Base-by-base conservation (phyloP, 2,329 filamentous ascomycete genomes). In the Ascosphaera apis region DNA sequence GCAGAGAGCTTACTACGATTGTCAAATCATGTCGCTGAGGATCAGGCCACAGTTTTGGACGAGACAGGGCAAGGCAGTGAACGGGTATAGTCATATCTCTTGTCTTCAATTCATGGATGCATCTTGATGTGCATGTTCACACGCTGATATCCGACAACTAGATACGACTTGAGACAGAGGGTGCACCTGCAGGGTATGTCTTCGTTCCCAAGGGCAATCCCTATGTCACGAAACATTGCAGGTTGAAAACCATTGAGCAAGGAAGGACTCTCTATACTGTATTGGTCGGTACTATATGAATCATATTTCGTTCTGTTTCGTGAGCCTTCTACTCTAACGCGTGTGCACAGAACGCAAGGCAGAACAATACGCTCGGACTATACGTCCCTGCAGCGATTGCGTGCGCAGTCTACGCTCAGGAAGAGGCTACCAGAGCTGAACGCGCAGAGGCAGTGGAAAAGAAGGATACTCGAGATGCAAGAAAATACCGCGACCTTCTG, bases 141-240 rank as follows among this genome's bases (percentile, higher is more conserved):
- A 4, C 19, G 9, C 19, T 4, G 19, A 9, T 9, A 4, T 21
- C 4, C 19, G 19, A 9, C 9, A 9, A 12, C 19, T 39, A 57
- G 55, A 52, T 52, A 33, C 50, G 52, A 30, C 42, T 50, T 17
- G 43, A 51, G 33, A 37, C 37, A 17, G 41, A 49, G 7, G 43
- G 44, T 1, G 40, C 52, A 17, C 52, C 49, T 4, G 23, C 44
- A 15, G 46, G 42, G 17, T 60, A 59, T 44, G 39, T 49, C 15
- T 58, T 60, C 37, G 55, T 60, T 4, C 49, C 50, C 18, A 58
- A 54, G 42, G 58, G 57, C 9, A 46, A 60, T 38, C 45, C 54
- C 18, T 61, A 59, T 41, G 43, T 60, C 12, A 60, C 57, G n/a
- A 49, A 56, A 11, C 46, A 58, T 37, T 60, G 56, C 36, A 52